phyloP scores from a whole-genome alignment of 352 stramenopile species.

The Phytopythium ostracodes region DNA sequence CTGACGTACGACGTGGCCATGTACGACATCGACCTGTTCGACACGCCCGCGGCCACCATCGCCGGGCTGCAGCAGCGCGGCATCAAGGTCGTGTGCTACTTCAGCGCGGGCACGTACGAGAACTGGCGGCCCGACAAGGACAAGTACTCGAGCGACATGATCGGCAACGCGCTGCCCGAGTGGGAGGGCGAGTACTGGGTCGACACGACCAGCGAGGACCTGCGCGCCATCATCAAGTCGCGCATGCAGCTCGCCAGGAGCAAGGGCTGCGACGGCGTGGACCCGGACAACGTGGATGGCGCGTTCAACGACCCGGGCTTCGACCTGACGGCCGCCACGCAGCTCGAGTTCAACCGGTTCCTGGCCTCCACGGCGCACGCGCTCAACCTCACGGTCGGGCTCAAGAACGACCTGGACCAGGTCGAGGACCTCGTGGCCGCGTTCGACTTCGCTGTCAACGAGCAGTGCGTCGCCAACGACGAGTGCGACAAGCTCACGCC shows the following conservation, averaged over 20 bases:
- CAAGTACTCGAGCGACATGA: conserved; percentile 30
- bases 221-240: conserved; percentile 34
- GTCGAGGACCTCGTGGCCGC: conserved; percentile 27
- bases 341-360: conserved; percentile 49
- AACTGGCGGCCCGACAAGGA: conserved; percentile 42
- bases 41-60: conserved; percentile 25
- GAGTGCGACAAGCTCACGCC: conserved; percentile 33
- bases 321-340: conserved; percentile 25
- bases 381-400: conserved; percentile 34
- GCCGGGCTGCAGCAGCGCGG: conserved; percentile 18
- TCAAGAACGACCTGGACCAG: conserved; percentile 55
- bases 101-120: conserved; percentile 48
- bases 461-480: conserved; percentile 50
- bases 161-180: conserved; percentile 21
- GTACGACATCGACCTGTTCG: conserved; percentile 41
- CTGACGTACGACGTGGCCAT: conserved; percentile 25
- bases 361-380: conserved; percentile 34
- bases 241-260: conserved; percentile 37
- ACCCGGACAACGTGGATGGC: conserved; percentile 56
- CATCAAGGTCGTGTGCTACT: conserved; percentile 55
- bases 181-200: conserved; percentile 39
- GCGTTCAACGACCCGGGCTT: conserved; percentile 33
- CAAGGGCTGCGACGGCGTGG: conserved; percentile 53
- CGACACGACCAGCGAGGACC: conserved; percentile 25
- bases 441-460: conserved; percentile 62